These are phyloP conservation scores for Lagenidium giganteum DNA, from an alignment of 352 stramenopile genomes.

Conservation along the genomic window DNA sequence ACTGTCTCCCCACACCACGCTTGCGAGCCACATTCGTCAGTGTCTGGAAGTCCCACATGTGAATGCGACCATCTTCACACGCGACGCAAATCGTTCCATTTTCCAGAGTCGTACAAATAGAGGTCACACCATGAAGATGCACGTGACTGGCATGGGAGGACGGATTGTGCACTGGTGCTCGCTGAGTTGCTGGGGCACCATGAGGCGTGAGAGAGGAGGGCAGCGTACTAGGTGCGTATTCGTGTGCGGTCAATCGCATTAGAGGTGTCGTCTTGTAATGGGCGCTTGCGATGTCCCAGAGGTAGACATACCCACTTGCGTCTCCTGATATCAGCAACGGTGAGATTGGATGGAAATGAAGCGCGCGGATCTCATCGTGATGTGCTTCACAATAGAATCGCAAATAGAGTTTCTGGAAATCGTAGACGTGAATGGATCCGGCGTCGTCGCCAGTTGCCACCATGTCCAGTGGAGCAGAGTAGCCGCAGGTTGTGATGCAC, in stretches of 20 bases:
- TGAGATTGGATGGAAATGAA: constrained; percentile 39
- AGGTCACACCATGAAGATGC: constrained; percentile 16
- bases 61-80: constrained; percentile 6
- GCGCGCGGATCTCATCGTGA: constrained; percentile 34
- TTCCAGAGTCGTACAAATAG: constrained; percentile 22
- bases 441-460: constrained; percentile 54
- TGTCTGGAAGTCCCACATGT: constrained; percentile 21
- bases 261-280: constrained; percentile 17
- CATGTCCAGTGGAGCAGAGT: constrained; percentile 28
- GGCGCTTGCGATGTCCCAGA: constrained; percentile 35
- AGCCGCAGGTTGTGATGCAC: constrained; percentile 52
- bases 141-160: too few species aligned
- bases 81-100: constrained; percentile 13
- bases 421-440: constrained; percentile 53
- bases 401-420: constrained; percentile 55
- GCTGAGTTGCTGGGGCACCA: too few species aligned
- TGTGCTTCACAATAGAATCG: constrained; percentile 46
- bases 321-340: constrained; percentile 46
- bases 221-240: too few species aligned
- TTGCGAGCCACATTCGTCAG: constrained; percentile 15
- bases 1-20: constrained; percentile 4
- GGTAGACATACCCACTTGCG: constrained; percentile 24
- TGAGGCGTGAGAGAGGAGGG: too few species aligned
- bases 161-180: too few species aligned
- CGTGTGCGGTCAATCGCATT: constrained; percentile 33